Percentiles rank a stretch among this genome's conserved stretches.
Evolutionary conservation across 1,139 yeast species (phyloP).

Genomic region (Pichia cactophila): DNA sequence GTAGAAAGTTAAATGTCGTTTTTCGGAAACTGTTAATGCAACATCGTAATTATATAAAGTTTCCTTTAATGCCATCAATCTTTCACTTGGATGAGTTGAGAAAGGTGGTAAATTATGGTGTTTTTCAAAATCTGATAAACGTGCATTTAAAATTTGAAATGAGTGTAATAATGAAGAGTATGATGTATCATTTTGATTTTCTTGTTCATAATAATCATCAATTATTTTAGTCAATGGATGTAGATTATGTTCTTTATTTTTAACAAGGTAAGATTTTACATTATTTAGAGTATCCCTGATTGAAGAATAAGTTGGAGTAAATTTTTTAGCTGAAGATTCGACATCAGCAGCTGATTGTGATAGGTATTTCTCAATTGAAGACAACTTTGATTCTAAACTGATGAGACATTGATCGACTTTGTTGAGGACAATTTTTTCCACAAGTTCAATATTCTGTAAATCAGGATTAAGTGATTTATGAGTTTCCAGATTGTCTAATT

Average conservation of each 20-base stretch:
- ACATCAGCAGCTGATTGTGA: slow-evolving; percentile 17
- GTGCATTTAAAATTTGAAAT: slow-evolving; percentile 11
- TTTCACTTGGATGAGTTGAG: slow-evolving; percentile 31
- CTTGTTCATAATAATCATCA: slow-evolving; percentile 37
- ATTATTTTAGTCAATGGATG: slow-evolving; percentile 39
- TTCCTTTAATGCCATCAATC: slow-evolving; percentile 32
- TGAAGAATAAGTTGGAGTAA: slow-evolving; percentile 15
- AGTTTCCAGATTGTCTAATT: neutral
- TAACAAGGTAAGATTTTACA: slow-evolving; percentile 19
- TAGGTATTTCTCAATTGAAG: slow-evolving; percentile 45
- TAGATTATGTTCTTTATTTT: slow-evolving; percentile 21
- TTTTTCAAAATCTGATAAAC: slow-evolving; percentile 22
- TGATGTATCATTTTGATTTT: neutral
- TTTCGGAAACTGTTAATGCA: slow-evolving; percentile 50
- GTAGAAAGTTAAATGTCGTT: slow-evolving; percentile 64
- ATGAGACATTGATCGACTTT: slow-evolving; percentile 45
- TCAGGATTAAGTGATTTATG: neutral
- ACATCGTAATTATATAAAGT: slow-evolving; percentile 53
- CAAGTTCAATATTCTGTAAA: slow-evolving; percentile 19
- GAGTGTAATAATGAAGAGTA: slow-evolving; percentile 1
- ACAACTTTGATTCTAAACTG: slow-evolving; percentile 47
- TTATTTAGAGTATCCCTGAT: slow-evolving; percentile 27
- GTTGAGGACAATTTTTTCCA: slow-evolving; percentile 45
- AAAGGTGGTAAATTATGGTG: slow-evolving; percentile 13
- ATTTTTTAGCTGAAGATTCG: slow-evolving; percentile 5